phyloP scores from a whole-genome alignment of 2,329 filamentous ascomycete genomes.

The Aspergillus vadensis region DNA sequence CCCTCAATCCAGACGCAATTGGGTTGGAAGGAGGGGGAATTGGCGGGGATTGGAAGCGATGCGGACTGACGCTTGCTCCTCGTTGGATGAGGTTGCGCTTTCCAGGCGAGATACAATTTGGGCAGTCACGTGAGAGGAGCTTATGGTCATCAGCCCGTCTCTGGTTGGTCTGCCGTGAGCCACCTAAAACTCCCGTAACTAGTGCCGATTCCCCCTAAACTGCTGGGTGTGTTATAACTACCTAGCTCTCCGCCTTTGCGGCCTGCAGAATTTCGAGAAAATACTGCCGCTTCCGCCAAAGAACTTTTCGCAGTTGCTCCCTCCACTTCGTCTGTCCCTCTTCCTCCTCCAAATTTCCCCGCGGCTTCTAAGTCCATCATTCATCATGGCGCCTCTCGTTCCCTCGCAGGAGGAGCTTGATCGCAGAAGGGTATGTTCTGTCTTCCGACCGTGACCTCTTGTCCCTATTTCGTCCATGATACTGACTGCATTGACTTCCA shows the following conservation, averaged over 20 bases:
- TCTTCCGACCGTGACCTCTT: constrained; percentile 9
- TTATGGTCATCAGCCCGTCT: constrained; percentile 38
- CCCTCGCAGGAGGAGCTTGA: constrained; percentile 47
- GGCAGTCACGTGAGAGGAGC: constrained; percentile 36
- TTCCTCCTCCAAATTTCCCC: constrained; percentile 23
- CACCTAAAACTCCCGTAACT: constrained; percentile 21
- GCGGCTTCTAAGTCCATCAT: constrained; percentile 18
- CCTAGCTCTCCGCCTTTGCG: constrained; percentile 27
- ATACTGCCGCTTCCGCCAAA: constrained; percentile 30
- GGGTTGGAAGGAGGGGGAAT: constrained; percentile 36
- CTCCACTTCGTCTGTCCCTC: constrained; percentile 27
- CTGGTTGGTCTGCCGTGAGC: constrained; percentile 32
- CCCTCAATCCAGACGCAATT: constrained; percentile 42
- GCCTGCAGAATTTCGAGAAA: constrained; percentile 21
- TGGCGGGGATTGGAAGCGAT: constrained; percentile 33
- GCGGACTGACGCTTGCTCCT: constrained; percentile 30
- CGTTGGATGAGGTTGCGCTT: constrained; percentile 30
- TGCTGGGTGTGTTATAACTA: constrained; percentile 23
- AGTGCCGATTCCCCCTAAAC: background rate
- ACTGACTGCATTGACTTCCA: constrained; percentile 42
- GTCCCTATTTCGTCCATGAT: constrained; percentile 5
- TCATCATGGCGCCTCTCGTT: constrained; percentile 46
- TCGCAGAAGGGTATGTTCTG: constrained; percentile 43
- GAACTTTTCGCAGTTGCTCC: constrained; percentile 37
- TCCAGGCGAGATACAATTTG: constrained; percentile 34